Conservation (phyloP, 352 stramenopile genomes). For the Phytophthora pistaciae region DNA sequence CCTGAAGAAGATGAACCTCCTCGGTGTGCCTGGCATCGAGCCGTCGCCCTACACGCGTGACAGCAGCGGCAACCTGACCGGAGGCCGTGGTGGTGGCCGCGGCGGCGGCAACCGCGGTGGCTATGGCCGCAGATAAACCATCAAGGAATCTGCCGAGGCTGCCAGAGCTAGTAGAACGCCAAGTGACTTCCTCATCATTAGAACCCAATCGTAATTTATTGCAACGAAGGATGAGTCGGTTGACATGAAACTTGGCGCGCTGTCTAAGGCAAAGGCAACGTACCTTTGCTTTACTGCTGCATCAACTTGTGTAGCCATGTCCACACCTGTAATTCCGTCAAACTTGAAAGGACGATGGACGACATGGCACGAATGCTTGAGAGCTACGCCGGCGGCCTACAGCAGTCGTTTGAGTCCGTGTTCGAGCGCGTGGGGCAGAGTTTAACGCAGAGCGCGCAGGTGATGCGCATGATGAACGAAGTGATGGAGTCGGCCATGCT, state of each 20-base stretch:
- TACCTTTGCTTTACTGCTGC: too few species aligned
- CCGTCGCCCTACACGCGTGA: constrained; percentile 48
- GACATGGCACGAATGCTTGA: constrained; percentile 73
- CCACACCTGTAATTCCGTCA: constrained; percentile 4
- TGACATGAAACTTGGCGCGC: constrained; percentile 14
- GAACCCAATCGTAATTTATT: constrained; percentile 52
- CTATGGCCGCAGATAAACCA: constrained; percentile 39
- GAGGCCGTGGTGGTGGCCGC: constrained; percentile 21
- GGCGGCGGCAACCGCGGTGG: constrained; percentile 25
- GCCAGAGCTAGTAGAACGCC: constrained; percentile 23
- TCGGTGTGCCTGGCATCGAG: constrained; percentile 79
- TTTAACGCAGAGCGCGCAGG: constrained; percentile 67
- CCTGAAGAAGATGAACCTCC: constrained; percentile 87
- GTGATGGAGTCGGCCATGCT: constrained; percentile 84
- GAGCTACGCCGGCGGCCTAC: constrained; percentile 63
- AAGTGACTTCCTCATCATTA: constrained; percentile 50
- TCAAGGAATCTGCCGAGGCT: constrained; percentile 16
- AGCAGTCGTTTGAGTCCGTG: constrained; percentile 78
- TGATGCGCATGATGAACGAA: constrained; percentile 89
- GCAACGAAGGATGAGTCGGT: constrained; percentile 50
- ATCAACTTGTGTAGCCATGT: constrained; percentile 16
- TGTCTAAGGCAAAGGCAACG: not conserved
- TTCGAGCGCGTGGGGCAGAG: constrained; percentile 77
- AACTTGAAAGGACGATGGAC: constrained; percentile 41
- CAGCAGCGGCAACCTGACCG: constrained; percentile 29